Base-by-base conservation (phyloP, 106 monocot genomes). In the Platanthera guangdongensis region DNA sequence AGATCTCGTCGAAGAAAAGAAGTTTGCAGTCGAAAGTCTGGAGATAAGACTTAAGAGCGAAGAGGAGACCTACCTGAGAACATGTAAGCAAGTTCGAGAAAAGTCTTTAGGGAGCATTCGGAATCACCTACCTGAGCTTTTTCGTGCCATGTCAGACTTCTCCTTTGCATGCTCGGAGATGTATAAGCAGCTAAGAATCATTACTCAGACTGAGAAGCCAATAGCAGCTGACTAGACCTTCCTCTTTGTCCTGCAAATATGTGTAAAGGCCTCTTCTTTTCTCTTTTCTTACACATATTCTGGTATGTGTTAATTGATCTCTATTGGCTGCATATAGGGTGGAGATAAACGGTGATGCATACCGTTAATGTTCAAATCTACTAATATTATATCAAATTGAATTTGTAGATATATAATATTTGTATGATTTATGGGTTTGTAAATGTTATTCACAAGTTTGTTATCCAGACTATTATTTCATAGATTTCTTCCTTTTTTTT, bases 71-170 rank as follows among this genome's bases (percentile, higher is more conserved):
- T 81, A 89, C 54, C 50, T 5, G 30, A 81, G 46, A 32, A 28
- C 80, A 7, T 89, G 91, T 80, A 89, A 85, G 77, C 89, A 94
- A 80, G 89, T 91, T 47, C 86, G 97, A 30, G 93, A 89, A 82
- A 97, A 88, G 70, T 87, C 93, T 6, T 6, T 88, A 4, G 81
- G 62, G 8, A 90, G 82, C 51, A 78, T 97, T 6, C 85, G 78
- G 50, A 88, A 82, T 14, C 86, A 91, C 68, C 54, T 97, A 83
- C 91, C 94, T 1, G 97, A 94, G 78, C 86, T 97, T 16, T 97
- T 94, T 70, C 72, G 91, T 3, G 80, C 86, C 2, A 68, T 97
- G 82, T 76, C 80, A 0, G 97, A 89, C 0, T 97, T 97, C 52
- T 48, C 91, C 4, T 16, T 8, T 0, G 73, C 73, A 1, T 87